These are phyloP conservation scores for Trichophyton equinum DNA, from an alignment of 2,329 filamentous ascomycete species.

Conservation along the genomic window DNA sequence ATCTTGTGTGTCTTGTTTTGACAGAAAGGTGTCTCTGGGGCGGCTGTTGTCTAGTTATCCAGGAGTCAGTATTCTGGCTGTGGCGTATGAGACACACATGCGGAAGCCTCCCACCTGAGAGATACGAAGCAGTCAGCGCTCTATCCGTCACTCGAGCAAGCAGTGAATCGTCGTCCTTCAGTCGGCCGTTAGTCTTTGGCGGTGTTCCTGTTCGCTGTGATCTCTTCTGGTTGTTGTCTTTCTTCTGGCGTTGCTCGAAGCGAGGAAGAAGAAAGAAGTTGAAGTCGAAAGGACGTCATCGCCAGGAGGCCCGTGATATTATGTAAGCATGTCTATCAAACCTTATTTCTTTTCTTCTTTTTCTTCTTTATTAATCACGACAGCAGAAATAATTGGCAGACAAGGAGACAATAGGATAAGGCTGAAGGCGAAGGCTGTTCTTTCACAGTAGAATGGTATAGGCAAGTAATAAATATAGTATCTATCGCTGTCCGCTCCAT, in stretches of 20 bases:
- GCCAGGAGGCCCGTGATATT: neutral
- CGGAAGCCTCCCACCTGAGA: neutral
- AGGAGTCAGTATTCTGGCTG: neutral
- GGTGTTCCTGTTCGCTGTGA: neutral
- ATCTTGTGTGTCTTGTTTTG: neutral
- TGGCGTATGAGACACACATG: neutral
- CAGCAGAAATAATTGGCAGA: no score
- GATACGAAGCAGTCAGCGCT: neutral
- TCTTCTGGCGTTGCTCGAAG: no score
- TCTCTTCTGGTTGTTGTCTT: no score
- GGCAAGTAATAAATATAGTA: no score
- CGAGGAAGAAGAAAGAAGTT: neutral
- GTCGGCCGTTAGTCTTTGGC: neutral
- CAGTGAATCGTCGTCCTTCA: neutral
- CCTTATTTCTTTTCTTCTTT: no score
- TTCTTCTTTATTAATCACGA: no score
- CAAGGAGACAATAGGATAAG: no score
- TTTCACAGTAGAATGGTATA: no score
- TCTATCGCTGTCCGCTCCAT: no score
- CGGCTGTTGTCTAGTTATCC: neutral
- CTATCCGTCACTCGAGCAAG: neutral
- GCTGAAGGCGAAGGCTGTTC: no score
- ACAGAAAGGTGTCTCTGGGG: neutral
- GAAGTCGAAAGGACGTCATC: neutral
- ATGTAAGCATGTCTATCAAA: neutral